Conservation (phyloP, 2,329 filamentous ascomycete species). For the Didymella glomerata region DNA sequence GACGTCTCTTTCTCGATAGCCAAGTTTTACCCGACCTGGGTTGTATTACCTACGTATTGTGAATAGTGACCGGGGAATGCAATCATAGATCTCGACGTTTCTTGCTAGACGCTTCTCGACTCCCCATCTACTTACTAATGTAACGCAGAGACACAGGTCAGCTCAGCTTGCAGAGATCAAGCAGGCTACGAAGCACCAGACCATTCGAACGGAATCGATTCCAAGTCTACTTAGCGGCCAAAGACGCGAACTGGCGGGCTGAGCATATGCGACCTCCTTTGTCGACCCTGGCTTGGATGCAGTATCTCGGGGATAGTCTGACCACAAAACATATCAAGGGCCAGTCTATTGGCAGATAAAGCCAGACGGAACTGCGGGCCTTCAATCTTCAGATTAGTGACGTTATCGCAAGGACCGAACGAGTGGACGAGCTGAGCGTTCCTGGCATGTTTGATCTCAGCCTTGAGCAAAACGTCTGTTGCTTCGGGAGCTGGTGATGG, state of each 20-base stretch:
- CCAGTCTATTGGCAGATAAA: background rate
- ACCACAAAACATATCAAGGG: background rate
- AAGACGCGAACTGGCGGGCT: background rate
- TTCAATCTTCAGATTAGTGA: background rate
- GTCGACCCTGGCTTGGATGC: background rate
- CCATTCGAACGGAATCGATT: background rate
- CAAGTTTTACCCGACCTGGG: conserved; percentile 45
- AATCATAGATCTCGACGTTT: conserved; percentile 37
- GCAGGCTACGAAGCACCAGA: background rate
- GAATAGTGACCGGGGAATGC: conserved; percentile 51
- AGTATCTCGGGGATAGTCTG: background rate
- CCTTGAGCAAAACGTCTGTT: background rate
- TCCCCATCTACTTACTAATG: background rate
- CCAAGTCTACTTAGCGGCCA: background rate
- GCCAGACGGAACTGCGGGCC: background rate
- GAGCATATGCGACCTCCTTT: background rate
- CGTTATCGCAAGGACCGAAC: background rate
- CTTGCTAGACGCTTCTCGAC: background rate
- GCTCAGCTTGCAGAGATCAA: background rate
- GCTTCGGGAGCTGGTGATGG: conserved; percentile 2
- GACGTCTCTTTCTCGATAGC: conserved; percentile 52
- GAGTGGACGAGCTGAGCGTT: background rate
- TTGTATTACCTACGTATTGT: conserved; percentile 53
- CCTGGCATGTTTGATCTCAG: background rate
- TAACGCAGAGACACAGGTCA: background rate